Base-by-base conservation (phyloP, 805 yeast species). In the Saccharomyces cerevisiae region DNA sequence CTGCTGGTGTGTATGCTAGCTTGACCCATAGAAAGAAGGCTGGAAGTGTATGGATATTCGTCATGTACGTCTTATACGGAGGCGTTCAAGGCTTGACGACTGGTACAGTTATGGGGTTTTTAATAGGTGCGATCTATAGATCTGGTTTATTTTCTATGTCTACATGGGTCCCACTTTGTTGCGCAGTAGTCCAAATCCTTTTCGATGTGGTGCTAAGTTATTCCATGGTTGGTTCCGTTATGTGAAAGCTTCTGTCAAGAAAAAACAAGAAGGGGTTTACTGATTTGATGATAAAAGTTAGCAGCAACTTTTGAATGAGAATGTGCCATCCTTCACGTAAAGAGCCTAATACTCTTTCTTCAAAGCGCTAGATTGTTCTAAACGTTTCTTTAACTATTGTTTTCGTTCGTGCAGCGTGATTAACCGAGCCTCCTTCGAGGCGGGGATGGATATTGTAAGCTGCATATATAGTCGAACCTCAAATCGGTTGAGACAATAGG, bases 151-250 rank as follows among this genome's bases (percentile, higher is more conserved):
- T 92, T 62, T 79, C 86, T 24, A 88, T 94, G 95, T 85, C 95
- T 11, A 88, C 97, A 0, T 92, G 99, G 99, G 82, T 92, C 6
- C 98, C 99, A 0, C 78, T 92, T 59, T 79, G 86, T 53, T 88
- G 91, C 82, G 95, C 83, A 0, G 69, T 86, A 2, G 79, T 86
- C 4, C 83, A 82, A 60, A 76, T 87, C 5, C 65, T 89, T 47
- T 87, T 80, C 68, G 81, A 86, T 64, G 76, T 89, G 36, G 74
- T 85, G 32, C 78, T 84, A 8, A 78, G 69, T 53, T 62, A 59
- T 50, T 51, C 64, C 6, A 56, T 64, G 51, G 51, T 61, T 2
- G 66, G 65, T 21, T 50, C 57, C 14, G 52, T 62, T 21, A 57
- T 64, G 56, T 67, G 51, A 55, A 17, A 17, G 4, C 17, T 8